phyloP scores from a whole-genome alignment of 352 stramenopile species.

The Pythium phragmitis region DNA sequence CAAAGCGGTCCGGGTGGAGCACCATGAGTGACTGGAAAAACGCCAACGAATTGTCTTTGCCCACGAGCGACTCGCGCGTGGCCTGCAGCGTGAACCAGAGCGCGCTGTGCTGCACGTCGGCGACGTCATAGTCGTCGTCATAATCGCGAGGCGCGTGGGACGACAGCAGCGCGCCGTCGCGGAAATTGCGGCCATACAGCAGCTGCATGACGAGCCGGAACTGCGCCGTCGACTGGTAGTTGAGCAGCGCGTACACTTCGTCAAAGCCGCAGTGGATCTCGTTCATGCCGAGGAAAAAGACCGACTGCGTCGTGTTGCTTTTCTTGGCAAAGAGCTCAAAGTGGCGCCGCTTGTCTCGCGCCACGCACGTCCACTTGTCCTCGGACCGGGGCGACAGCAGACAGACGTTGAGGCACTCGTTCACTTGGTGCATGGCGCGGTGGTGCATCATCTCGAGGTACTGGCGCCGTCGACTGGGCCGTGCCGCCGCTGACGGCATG shows the following conservation, averaged over 20 bases:
- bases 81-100: conserved; percentile 65
- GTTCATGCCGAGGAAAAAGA: conserved; percentile 61
- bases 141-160: conserved; percentile 37
- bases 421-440: conserved; percentile 62
- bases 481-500: neutral
- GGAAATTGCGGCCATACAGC: conserved; percentile 53
- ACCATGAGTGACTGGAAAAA: conserved; percentile 70
- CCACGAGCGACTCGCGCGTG: conserved; percentile 44
- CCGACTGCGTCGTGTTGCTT: conserved; percentile 32
- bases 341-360: conserved; percentile 36
- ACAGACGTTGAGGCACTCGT: conserved; percentile 50
- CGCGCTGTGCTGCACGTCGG: conserved; percentile 51
- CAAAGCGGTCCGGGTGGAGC: conserved; percentile 40
- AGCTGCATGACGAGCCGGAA: conserved; percentile 68
- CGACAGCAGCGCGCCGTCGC: conserved; percentile 49
- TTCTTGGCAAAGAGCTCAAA: conserved; percentile 59
- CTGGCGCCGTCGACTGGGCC: conserved; percentile 26
- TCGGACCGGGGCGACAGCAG: conserved; percentile 54
- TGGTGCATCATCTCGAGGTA: conserved; percentile 59
- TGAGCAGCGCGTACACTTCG: conserved; percentile 53
- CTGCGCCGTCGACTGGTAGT: conserved; percentile 51
- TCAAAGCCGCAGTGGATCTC: conserved; percentile 58
- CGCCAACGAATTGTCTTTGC: conserved; percentile 51
- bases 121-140: conserved; percentile 25
- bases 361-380: conserved; percentile 54